Conservation (phyloP, 2,329 filamentous ascomycete genomes). For the Ilyonectria sp. region DNA sequence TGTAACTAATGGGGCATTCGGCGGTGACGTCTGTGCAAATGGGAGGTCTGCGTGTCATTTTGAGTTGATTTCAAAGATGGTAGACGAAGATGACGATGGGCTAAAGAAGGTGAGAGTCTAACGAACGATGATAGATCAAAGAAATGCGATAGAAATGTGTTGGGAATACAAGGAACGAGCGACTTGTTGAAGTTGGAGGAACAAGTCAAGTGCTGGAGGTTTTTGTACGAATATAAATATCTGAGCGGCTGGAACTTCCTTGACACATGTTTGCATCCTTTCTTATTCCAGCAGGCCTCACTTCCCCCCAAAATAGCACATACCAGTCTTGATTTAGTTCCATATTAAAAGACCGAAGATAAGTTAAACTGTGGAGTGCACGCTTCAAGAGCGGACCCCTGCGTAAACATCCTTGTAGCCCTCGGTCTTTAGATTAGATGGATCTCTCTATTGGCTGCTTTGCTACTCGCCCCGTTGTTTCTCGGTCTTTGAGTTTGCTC, state of each 20-base stretch:
- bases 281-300: neutral
- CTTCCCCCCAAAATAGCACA: constrained; percentile 5
- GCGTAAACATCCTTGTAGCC: no score
- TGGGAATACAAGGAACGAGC: neutral
- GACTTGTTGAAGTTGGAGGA: neutral
- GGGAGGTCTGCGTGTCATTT: neutral
- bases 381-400: no score
- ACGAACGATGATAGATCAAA: no score
- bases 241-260: neutral
- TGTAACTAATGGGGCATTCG: constrained; percentile 22
- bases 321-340: neutral
- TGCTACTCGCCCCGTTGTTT: neutral
- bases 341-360: constrained; percentile 10
- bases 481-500: no score
- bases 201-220: neutral
- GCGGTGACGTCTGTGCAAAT: constrained; percentile 21
- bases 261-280: neutral
- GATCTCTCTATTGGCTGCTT: neutral
- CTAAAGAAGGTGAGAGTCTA: neutral
- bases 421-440: constrained; percentile 5
- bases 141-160: no score
- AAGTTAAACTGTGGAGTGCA: neutral
- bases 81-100: no score
- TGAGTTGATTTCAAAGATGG: neutral
- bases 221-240: constrained; percentile 5